A percentile compares a stretch with the other conserved stretches of the same genome.
Conservation (phyloP, 345 rosid genomes). For the Mangifera indica region DNA sequence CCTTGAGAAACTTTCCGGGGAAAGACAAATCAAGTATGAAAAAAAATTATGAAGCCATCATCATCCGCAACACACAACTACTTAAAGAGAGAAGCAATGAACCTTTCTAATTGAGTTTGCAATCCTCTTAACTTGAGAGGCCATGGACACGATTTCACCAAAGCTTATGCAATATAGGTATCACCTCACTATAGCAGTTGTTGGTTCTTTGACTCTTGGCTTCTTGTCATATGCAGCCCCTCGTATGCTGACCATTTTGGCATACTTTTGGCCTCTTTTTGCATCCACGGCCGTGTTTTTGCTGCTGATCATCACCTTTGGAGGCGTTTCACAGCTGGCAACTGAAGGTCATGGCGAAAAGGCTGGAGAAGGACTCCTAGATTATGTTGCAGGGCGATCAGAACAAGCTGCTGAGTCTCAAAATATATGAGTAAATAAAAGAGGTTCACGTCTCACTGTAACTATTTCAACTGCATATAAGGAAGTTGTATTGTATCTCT, state of each 20-base stretch:
- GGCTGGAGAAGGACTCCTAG: conserved; percentile 58
- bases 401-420: conserved; percentile 29
- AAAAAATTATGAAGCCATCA: conserved; percentile 9
- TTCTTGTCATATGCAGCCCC: conserved; percentile 56
- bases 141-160: conserved; percentile 46
- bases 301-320: conserved; percentile 50
- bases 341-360: conserved; percentile 39
- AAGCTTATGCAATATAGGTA: conserved; percentile 55
- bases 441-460: background rate
- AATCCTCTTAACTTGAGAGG: conserved; percentile 14
- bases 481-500: conserved; percentile 13
- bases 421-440: conserved; percentile 10
- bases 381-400: conserved; percentile 58
- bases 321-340: conserved; percentile 54
- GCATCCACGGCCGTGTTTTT: conserved; percentile 76
- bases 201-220: conserved; percentile 31
- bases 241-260: conserved; percentile 46
- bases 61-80: background rate
- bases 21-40: conserved; percentile 12
- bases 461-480: conserved; percentile 6
- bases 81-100: background rate
- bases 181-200: conserved; percentile 40
- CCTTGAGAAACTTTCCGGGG: conserved; percentile 18
- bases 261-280: conserved; percentile 84
- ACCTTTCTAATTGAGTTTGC: background rate